Base-by-base conservation (phyloP, 225 moss, liverwort and hornwort species). In the Antitrichia curtipendula region DNA sequence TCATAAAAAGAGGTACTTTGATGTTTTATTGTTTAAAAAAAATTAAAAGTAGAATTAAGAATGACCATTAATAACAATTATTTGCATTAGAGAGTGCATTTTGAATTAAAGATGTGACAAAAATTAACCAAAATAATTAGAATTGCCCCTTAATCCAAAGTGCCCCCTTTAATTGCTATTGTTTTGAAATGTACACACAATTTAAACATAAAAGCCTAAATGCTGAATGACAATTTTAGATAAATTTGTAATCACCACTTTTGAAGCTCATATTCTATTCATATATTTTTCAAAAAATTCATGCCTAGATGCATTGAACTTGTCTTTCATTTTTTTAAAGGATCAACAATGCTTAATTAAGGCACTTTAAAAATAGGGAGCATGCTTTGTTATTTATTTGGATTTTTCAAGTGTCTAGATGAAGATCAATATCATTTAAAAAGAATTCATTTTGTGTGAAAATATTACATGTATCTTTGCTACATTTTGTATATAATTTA, bases 121-220 rank as follows among this genome's bases (percentile, higher is more conserved):
- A 43, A 27, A 43, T 9, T 43, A 27, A 43, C 14, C 8, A 27
- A 71, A 41, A 41, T 27, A 41, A 41, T 41, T 70, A 27, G 15
- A 27, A 70, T 16, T 69, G 13, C 2, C 5, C 25, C 23, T 38
- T 23, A 13, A 68, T 68, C 68, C 1, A 66, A n/a, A n/a, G 4
- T n/a, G 0, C 2, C 12, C 9, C 8, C 5, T 70, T 70, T 25
- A 25, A 41, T 41, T 70, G 15, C 41, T 70, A 0, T 15, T n/a
- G n/a, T n/a, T n/a, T 0, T 41, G 1, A 24, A 70, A 41, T 41
- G 7, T 16, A 3, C 3, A 3, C 3, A 70, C 0, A 1, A 0
- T 2, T 25, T 40, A 41, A 69, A 40, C 5, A 25, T 41, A 8
- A 68, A 4, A 40, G 68, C 4, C 23, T 13, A 38, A 38, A 34